Conservation (phyloP, 2,329 filamentous ascomycete genomes). For the Thielaviopsis euricoi region DNA sequence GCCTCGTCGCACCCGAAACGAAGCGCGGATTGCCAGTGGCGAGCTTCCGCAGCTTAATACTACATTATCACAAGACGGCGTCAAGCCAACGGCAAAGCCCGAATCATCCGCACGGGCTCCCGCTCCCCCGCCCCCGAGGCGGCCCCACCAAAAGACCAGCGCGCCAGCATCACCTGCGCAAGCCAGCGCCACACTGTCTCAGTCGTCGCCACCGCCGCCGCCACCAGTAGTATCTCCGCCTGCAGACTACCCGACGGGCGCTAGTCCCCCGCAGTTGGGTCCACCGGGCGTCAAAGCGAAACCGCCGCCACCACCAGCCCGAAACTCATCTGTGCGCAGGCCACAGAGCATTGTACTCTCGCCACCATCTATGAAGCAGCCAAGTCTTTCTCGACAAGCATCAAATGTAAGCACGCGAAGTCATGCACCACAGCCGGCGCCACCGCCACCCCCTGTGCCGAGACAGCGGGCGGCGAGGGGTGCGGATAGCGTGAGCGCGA, state of each 20-base stretch:
- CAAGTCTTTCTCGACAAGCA: not conserved
- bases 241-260: too few species aligned
- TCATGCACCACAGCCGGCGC: constrained; percentile 16
- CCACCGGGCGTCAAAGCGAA: constrained; percentile 12
- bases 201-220: not conserved
- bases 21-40: constrained; percentile 37
- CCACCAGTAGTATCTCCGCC: not conserved
- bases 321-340: constrained; percentile 27
- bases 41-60: constrained; percentile 28
- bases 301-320: constrained; percentile 27
- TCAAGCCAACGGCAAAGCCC: constrained; percentile 25
- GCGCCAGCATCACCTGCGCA: not conserved
- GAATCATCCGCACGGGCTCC: constrained; percentile 18
- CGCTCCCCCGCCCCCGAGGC: constrained; percentile 2
- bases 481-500: constrained; percentile 22
- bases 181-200: not conserved
- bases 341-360: constrained; percentile 24
- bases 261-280: too few species aligned
- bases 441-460: constrained; percentile 31
- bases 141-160: constrained; percentile 8
- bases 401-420: not conserved
- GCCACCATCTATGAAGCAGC: constrained; percentile 11
- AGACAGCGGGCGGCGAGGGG: constrained; percentile 30
- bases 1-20: constrained; percentile 27
- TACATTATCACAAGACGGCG: not conserved